phyloP scores from a whole-genome alignment of 768 basidiomycete species.

The Auriculariales sp. region DNA sequence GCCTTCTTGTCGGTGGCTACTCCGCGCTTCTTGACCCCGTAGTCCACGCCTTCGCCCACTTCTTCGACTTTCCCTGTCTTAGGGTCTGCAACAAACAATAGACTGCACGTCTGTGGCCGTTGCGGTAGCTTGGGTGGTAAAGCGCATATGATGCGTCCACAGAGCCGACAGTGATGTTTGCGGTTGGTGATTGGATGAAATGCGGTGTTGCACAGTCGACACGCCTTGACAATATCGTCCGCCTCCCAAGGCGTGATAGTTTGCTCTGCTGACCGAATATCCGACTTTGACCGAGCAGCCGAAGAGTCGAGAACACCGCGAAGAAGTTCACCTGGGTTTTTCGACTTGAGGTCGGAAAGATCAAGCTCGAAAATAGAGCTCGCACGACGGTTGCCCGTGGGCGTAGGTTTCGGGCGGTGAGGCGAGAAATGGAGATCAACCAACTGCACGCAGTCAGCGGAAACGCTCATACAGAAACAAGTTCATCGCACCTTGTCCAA shows the following conservation, averaged over 20 bases:
- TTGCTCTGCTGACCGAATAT: conserved; percentile 78
- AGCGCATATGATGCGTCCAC: conserved; percentile 84
- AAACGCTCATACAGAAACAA: conserved; percentile 19
- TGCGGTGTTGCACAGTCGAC: conserved; percentile 67
- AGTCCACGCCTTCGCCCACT: conserved; percentile 71
- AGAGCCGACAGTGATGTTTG: conserved; percentile 92
- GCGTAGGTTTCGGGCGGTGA: conserved; percentile 5
- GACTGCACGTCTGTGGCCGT: conserved; percentile 54
- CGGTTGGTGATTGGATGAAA: conserved; percentile 87
- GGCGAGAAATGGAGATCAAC: conserved; percentile 28
- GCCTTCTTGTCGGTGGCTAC: conserved; percentile 28
- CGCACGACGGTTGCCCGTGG: conserved; percentile 23
- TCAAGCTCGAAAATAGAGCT: conserved; percentile 69
- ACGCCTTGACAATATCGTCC: conserved; percentile 59
- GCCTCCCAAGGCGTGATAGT: conserved; percentile 91
- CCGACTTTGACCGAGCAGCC: conserved; percentile 32
- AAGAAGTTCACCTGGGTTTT: conserved; percentile 60
- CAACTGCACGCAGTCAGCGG: conserved; percentile 16
- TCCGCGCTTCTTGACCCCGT: conserved; percentile 34
- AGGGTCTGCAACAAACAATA: conserved; percentile 75
- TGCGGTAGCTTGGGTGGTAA: conserved; percentile 63
- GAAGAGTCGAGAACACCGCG: conserved; percentile 30
- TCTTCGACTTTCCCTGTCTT: conserved; percentile 68
- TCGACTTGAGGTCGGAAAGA: conserved; percentile 35
- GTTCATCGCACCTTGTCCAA: conserved; percentile 83